Evolutionary conservation across 192 early-diverging fungal genomes (phyloP).

Genomic region (Endogone sp.): DNA sequence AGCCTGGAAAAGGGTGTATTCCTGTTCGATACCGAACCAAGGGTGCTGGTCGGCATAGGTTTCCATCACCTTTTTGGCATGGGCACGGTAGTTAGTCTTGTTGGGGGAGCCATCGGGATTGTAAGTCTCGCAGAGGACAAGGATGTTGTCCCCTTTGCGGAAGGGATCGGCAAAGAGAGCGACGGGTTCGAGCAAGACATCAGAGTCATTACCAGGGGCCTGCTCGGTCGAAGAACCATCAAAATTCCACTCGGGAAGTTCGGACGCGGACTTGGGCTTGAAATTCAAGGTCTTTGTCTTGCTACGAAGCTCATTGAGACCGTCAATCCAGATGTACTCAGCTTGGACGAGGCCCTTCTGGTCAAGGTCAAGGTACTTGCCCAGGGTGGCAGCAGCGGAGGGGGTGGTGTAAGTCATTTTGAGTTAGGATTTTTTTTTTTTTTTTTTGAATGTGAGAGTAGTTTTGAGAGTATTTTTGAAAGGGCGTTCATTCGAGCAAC

Average conservation of each 20-base stretch:
- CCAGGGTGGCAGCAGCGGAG: conserved; percentile 32
- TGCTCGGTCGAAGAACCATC: conserved; percentile 55
- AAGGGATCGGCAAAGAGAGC: conserved; percentile 50
- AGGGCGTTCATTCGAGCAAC: neutral
- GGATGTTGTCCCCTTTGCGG: conserved; percentile 49
- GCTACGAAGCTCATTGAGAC: conserved; percentile 34
- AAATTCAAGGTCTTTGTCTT: conserved; percentile 40
- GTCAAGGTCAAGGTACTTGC: conserved; percentile 43
- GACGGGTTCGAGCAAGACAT: conserved; percentile 44
- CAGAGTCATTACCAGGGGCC: conserved; percentile 48
- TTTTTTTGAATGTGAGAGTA: neutral
- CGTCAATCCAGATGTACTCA: conserved; percentile 55
- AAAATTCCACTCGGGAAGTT: conserved; percentile 53
- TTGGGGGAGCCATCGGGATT: conserved; percentile 56
- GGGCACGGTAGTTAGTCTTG: conserved; percentile 41
- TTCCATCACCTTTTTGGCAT: conserved; percentile 34
- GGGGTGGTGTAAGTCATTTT: neutral
- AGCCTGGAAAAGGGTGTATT: conserved; percentile 47
- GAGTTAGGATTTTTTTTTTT: neutral
- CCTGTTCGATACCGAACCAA: conserved; percentile 59
- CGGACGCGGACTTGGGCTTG: conserved; percentile 16
- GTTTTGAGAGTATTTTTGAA: neutral
- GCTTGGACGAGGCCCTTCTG: conserved; percentile 48
- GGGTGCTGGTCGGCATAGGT: conserved; percentile 31
- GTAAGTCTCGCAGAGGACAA: conserved; percentile 47